phyloP scores from a whole-genome alignment of 306 rosid species.

The Aeschynomene evenia region DNA sequence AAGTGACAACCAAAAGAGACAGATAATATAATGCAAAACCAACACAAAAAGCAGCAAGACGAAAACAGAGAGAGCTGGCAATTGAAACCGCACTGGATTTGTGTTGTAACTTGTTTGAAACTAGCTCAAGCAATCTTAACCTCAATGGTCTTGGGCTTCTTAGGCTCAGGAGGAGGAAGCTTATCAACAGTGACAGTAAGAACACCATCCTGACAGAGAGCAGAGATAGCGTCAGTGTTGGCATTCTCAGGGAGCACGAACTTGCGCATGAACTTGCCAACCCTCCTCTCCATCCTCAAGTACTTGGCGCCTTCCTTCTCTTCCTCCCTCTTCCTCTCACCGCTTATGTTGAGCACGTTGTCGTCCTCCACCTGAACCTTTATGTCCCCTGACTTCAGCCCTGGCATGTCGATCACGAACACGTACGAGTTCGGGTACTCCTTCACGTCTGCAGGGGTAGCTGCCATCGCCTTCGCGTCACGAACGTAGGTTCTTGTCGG shows the following conservation, averaged over 20 bases:
- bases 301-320: conserved; percentile 77
- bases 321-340: conserved; percentile 91
- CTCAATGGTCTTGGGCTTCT: conserved; percentile 80
- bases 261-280: conserved; percentile 85
- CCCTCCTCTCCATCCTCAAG: conserved; percentile 85
- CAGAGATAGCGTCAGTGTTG: conserved; percentile 55
- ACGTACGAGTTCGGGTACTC: conserved; percentile 62
- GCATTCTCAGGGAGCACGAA: conserved; percentile 87
- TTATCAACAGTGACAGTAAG: conserved; percentile 73
- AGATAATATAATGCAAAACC: neutral
- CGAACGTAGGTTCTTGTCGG: conserved; percentile 67
- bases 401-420: conserved; percentile 90
- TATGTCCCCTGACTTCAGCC: conserved; percentile 76
- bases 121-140: conserved; percentile 62
- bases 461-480: conserved; percentile 85
- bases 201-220: conserved; percentile 81
- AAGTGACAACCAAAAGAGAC: neutral
- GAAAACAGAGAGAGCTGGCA: neutral
- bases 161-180: conserved; percentile 92
- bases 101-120: no score
- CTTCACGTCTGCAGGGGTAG: conserved; percentile 86
- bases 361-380: conserved; percentile 92
- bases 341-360: conserved; percentile 67
- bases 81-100: neutral
- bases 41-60: neutral